Base-by-base conservation (phyloP, 2,329 filamentous ascomycete species). In the Aspergillus novoparasiticus region DNA sequence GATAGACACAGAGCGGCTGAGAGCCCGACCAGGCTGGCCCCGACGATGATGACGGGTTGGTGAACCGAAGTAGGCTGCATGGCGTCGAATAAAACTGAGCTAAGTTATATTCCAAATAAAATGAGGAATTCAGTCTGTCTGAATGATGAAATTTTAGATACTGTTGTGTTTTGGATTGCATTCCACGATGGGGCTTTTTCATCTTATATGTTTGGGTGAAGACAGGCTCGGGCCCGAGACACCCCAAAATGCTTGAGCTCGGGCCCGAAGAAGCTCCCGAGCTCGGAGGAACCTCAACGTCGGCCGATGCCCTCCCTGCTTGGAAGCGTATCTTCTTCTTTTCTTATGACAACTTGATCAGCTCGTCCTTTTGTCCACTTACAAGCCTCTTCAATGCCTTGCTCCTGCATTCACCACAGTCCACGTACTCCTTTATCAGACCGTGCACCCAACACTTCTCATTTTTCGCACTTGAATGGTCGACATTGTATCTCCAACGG, bases 231-330 rank as follows among this genome's bases (percentile, higher is more conserved):
- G 51, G 51, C 30, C 51, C 51, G 50, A 34, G n/a, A 26, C 21
- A 16, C 8, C n/a, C 6, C 19, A n/a, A 8, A 34, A 26, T 19
- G 26, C 12, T n/a, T 19, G 26, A 30, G 3, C 34, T 58, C 56
- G 56, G 56, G 28, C 56, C 56, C 56, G 56, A 58, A 34, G n/a
- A 1, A 10, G 26, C 23, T n/a, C 14, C 48, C 48, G 48, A 30
- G 14, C 10, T 23, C n/a, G 45, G 21, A 89, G 86, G 64, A 84
- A 71, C 0, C 86, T 86, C 21, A 79, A 77, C 66, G 82, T 80
- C 39, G 39, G 39, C 26, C 26, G 26, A 28, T 1, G 0, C 26
- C 26, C 26, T 32, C 10, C 3, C 4, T 4, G 23, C 23, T 26
- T 26, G 23, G 23, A 26, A 26, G 3, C 23, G 4, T 26, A 26